Percentiles rank a stretch among this genome's conserved stretches.
phyloP scores from a whole-genome alignment of 192 early-diverging fungal species.

The Martensiomyces pterosporus region DNA sequence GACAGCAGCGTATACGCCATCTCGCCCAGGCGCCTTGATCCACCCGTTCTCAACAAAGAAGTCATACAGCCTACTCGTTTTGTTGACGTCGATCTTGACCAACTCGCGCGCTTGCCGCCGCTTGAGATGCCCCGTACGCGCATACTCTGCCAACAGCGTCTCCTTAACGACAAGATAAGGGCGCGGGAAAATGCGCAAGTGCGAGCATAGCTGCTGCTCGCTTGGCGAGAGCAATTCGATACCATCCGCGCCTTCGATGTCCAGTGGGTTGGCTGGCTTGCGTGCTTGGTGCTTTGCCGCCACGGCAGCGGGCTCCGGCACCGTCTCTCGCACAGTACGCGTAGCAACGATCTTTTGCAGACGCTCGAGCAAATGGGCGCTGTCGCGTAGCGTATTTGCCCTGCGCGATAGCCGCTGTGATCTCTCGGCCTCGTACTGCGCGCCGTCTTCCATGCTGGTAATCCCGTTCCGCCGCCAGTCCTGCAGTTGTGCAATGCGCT shows the following conservation, averaged over 20 bases:
- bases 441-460: conserved; percentile 65
- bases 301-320: neutral
- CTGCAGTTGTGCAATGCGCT: conserved; percentile 79
- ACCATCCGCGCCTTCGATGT: conserved; percentile 79
- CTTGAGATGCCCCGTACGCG: conserved; percentile 63
- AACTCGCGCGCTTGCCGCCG: conserved; percentile 76
- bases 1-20: no score
- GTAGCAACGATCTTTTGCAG: conserved; percentile 33
- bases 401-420: conserved; percentile 48
- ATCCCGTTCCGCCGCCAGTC: conserved; percentile 90
- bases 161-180: conserved; percentile 95
- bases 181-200: conserved; percentile 77
- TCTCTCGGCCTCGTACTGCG: conserved; percentile 71
- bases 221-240: conserved; percentile 75
- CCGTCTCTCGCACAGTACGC: conserved; percentile 13
- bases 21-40: conserved; percentile 60
- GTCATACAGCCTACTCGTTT: conserved; percentile 82
- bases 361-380: conserved; percentile 42
- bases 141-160: conserved; percentile 79
- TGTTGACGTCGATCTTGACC: conserved; percentile 91
- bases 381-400: conserved; percentile 45
- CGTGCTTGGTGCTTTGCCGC: conserved; percentile 10
- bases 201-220: conserved; percentile 80
- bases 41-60: conserved; percentile 93
- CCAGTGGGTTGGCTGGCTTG: conserved; percentile 52